These are phyloP conservation scores for Acer saccharum DNA, from an alignment of 345 rosid genomes.

Conservation along the genomic window DNA sequence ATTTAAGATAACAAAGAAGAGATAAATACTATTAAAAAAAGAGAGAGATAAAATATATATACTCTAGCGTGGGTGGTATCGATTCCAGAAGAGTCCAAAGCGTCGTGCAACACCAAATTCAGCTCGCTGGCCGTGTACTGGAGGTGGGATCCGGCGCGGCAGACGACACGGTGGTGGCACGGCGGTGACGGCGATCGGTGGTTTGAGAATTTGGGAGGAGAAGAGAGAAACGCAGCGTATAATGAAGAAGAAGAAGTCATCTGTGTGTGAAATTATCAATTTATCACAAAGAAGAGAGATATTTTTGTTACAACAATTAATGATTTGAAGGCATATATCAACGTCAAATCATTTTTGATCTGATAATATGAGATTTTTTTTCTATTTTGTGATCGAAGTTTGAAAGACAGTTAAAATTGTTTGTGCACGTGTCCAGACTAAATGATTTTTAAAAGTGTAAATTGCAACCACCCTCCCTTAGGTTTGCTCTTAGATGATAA, in stretches of 20 bases:
- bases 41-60: not conserved
- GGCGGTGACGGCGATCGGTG: not conserved
- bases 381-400: too few relatives aligned
- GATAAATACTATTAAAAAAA: not conserved
- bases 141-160: slow-evolving; percentile 23
- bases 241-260: slow-evolving; percentile 1
- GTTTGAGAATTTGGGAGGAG: slow-evolving; percentile 13
- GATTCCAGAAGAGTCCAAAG: slow-evolving; percentile 39
- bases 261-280: not conserved
- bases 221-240: slow-evolving; percentile 10
- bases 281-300: not conserved
- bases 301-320: not conserved
- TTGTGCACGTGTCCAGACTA: too few relatives aligned
- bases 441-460: too few relatives aligned
- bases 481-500: too few relatives aligned
- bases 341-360: too few relatives aligned
- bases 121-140: slow-evolving; percentile 17
- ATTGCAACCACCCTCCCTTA: too few relatives aligned
- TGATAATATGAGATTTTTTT: too few relatives aligned
- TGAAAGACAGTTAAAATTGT: too few relatives aligned
- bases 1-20: not conserved
- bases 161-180: slow-evolving; percentile 13
- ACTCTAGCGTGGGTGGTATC: slow-evolving; percentile 48
- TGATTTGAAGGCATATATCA: too few relatives aligned
- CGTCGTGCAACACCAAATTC: slow-evolving; percentile 40